These are phyloP conservation scores for Hypoxylon subgilvum DNA, from an alignment of 495 filamentous ascomycete species.

Conservation along the genomic window DNA sequence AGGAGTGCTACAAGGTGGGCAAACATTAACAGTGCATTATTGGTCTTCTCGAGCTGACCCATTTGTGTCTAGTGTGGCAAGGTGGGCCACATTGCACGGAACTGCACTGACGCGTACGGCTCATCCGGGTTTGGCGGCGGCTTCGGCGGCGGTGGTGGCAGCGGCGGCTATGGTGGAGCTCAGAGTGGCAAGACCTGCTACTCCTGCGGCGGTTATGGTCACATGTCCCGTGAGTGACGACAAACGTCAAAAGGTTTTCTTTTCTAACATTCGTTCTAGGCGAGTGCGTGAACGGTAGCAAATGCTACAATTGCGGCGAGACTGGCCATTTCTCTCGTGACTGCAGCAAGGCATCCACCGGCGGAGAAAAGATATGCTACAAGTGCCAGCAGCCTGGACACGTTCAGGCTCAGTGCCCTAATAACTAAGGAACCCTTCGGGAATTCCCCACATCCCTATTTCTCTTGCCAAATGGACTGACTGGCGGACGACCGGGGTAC, in stretches of 20 bases:
- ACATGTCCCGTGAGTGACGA: slow-evolving; percentile 76
- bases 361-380: slow-evolving; percentile 94
- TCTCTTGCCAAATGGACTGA: neutral
- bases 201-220: slow-evolving; percentile 94
- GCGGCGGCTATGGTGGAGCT: slow-evolving; percentile 57
- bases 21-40: neutral
- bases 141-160: slow-evolving; percentile 47
- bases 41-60: slow-evolving; percentile 13
- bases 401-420: slow-evolving; percentile 90
- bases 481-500: neutral
- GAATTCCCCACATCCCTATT: neutral
- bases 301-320: slow-evolving; percentile 99
- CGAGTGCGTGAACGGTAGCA: slow-evolving; percentile 97
- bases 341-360: slow-evolving; percentile 84
- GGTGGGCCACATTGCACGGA: slow-evolving; percentile 95
- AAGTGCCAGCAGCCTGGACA: slow-evolving; percentile 99
- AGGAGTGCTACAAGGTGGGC: slow-evolving; percentile 87
- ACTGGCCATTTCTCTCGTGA: slow-evolving; percentile 93
- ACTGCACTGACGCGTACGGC: slow-evolving; percentile 76
- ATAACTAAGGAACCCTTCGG: too few species aligned
- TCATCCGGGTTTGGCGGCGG: slow-evolving; percentile 44
- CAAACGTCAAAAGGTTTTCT: neutral
- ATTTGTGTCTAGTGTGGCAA: slow-evolving; percentile 71
- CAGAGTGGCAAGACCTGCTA: slow-evolving; percentile 82
- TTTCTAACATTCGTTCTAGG: slow-evolving; percentile 43